phyloP scores from a whole-genome alignment of 2,329 filamentous ascomycete species.

The Arthrobotrys pseudoclavata region DNA sequence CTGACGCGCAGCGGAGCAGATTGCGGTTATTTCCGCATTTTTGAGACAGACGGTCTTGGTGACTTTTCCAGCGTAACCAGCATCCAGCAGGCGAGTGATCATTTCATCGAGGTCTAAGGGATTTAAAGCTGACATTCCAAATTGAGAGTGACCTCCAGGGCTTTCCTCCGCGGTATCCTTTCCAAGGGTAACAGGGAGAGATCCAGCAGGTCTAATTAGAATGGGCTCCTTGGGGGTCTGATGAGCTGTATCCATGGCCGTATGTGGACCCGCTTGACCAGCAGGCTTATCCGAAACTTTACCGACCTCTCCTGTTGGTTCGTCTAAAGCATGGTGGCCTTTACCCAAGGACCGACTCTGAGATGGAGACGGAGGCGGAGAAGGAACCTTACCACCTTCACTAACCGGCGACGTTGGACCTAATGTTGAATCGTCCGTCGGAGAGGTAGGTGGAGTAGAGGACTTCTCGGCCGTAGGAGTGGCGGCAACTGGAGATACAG shows the following conservation, averaged over 20 bases:
- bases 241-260: slow-evolving; percentile 70
- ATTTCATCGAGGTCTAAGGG: slow-evolving; percentile 96
- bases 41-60: slow-evolving; percentile 97
- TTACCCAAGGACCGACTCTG: slow-evolving; percentile 63
- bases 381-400: slow-evolving; percentile 61
- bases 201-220: slow-evolving; percentile 82
- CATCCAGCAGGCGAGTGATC: slow-evolving; percentile 93
- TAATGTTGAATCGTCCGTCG: slow-evolving; percentile 61
- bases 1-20: slow-evolving; percentile 90
- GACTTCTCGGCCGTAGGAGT: slow-evolving; percentile 59
- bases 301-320: slow-evolving; percentile 77
- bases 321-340: slow-evolving; percentile 63
- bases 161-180: slow-evolving; percentile 69
- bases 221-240: slow-evolving; percentile 89
- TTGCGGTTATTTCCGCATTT: slow-evolving; percentile 95
- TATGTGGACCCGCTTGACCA: slow-evolving; percentile 73
- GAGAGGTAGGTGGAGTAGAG: slow-evolving; percentile 61
- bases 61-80: slow-evolving; percentile 94
- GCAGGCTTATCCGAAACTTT: slow-evolving; percentile 93
- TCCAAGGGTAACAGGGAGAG: slow-evolving; percentile 75
- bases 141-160: slow-evolving; percentile 68
- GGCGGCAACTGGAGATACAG: slow-evolving; percentile 54
- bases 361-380: slow-evolving; percentile 62
- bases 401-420: slow-evolving; percentile 54
- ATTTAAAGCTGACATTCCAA: slow-evolving; percentile 91